Percentiles rank a stretch among this genome's conserved stretches.
These are phyloP conservation scores for Macaranga tanarius DNA, from an alignment of 441 rosid genomes.

Conservation along the genomic window DNA sequence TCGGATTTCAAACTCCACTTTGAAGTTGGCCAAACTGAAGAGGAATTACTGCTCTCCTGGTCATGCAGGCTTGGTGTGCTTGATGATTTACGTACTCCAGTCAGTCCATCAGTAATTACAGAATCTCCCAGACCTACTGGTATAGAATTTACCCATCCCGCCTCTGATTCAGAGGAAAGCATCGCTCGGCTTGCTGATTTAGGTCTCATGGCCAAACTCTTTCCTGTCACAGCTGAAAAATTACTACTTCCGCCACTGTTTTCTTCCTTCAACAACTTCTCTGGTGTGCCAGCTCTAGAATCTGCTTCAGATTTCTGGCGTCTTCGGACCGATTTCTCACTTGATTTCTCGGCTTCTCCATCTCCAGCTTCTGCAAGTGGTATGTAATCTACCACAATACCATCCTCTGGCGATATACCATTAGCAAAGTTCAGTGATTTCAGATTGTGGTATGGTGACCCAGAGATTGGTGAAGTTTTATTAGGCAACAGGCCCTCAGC, in stretches of 20 bases:
- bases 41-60: slow-evolving; percentile 39
- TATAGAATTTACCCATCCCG: slow-evolving; percentile 41
- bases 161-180: slow-evolving; percentile 37
- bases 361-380: slow-evolving; percentile 46
- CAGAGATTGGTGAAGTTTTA: slow-evolving; percentile 29
- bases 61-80: slow-evolving; percentile 67
- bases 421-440: slow-evolving; percentile 25
- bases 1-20: slow-evolving; percentile 70
- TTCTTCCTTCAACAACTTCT: slow-evolving; percentile 54
- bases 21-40: slow-evolving; percentile 53
- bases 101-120: slow-evolving; percentile 36
- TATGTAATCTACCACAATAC: slow-evolving; percentile 26
- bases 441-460: slow-evolving; percentile 17
- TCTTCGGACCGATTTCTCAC: slow-evolving; percentile 52
- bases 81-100: slow-evolving; percentile 57
- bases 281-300: slow-evolving; percentile 39
- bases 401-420: slow-evolving; percentile 26
- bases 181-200: slow-evolving; percentile 51
- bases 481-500: slow-evolving; percentile 29
- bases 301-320: slow-evolving; percentile 57
- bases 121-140: slow-evolving; percentile 52
- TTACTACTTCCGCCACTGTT: slow-evolving; percentile 41
- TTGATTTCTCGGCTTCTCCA: slow-evolving; percentile 46
- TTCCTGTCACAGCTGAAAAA: slow-evolving; percentile 47
- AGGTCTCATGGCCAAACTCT: slow-evolving; percentile 51